Conservation (phyloP, 1,284 basidiomycete genomes). For the Trametes pubescens region DNA sequence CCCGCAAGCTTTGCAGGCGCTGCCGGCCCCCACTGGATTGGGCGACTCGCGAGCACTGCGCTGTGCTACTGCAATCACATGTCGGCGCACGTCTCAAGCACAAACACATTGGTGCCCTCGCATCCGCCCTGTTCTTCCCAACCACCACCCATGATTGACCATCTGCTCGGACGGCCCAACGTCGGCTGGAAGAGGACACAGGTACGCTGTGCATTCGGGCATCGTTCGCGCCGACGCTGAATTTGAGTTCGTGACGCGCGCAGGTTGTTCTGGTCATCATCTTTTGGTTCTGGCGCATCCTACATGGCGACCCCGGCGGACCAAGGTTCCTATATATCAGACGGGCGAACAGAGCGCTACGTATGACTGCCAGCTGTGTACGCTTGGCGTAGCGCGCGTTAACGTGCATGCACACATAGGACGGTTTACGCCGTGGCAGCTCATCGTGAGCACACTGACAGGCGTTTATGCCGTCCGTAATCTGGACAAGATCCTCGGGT, state of each 20-base stretch:
- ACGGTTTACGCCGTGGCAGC: slow-evolving; percentile 94
- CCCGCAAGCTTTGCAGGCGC: neutral
- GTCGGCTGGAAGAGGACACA: slow-evolving; percentile 50
- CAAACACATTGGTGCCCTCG: slow-evolving; percentile 16
- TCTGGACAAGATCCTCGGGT: slow-evolving; percentile 86
- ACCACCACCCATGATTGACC: slow-evolving; percentile 48
- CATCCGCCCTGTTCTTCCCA: slow-evolving; percentile 6
- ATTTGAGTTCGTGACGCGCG: slow-evolving; percentile 3
- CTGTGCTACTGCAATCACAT: slow-evolving; percentile 29
- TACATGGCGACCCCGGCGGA: slow-evolving; percentile 71
- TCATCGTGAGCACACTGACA: slow-evolving; percentile 88
- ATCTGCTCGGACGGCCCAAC: slow-evolving; percentile 47
- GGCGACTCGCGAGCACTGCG: slow-evolving; percentile 15
- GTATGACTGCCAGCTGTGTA: slow-evolving; percentile 51
- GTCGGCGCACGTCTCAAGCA: slow-evolving; percentile 16
- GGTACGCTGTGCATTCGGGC: slow-evolving; percentile 31
- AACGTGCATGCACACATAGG: slow-evolving; percentile 51
- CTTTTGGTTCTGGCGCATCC: slow-evolving; percentile 89
- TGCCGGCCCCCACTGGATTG: slow-evolving; percentile 1
- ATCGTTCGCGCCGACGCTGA: slow-evolving; percentile 9
- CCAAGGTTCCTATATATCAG: slow-evolving; percentile 73
- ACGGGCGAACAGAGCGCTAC: slow-evolving; percentile 62
- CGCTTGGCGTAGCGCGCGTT: slow-evolving; percentile 6
- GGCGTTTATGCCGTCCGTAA: slow-evolving; percentile 87
- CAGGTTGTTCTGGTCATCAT: slow-evolving; percentile 88